phyloP scores from a whole-genome alignment of 257 asterid genomes.

The Marsdenia floribunda region DNA sequence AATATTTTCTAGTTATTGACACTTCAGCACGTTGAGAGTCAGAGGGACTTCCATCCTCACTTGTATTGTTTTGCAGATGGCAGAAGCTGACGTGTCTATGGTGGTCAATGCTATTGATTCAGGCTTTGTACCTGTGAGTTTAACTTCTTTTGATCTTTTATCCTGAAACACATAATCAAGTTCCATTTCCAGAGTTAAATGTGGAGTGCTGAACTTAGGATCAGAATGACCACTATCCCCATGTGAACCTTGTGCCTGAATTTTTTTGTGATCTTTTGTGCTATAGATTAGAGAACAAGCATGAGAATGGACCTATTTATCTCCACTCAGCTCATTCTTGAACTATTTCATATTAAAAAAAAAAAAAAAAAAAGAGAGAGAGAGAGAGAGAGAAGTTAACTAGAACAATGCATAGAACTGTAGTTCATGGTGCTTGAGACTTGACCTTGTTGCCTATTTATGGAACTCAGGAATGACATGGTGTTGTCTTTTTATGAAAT shows the following conservation, averaged over 20 bases:
- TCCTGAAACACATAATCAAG: background rate
- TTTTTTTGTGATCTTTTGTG: background rate
- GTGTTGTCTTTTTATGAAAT: constrained; percentile 17
- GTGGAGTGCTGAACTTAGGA: background rate
- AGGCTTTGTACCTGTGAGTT: constrained; percentile 90
- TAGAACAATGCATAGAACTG: background rate
- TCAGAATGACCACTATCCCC: background rate
- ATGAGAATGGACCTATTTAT: background rate
- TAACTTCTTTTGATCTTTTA: constrained; percentile 11
- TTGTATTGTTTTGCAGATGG: constrained; percentile 44
- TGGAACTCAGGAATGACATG: constrained; percentile 10
- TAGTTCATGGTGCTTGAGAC: background rate
- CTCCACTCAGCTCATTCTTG: background rate
- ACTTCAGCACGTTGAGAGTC: background rate
- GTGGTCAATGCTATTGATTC: constrained; percentile 55
- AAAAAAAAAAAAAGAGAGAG: background rate
- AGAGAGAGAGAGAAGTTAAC: no score
- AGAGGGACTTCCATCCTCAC: background rate
- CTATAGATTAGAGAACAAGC: background rate
- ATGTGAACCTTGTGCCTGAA: background rate
- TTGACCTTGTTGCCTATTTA: background rate
- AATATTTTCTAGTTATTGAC: background rate
- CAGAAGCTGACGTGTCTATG: constrained; percentile 52
- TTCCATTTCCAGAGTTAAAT: background rate
- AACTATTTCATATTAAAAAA: background rate